A percentile compares a stretch with the other conserved stretches of the same genome.
phyloP scores from a whole-genome alignment of 2,329 filamentous ascomycete species.

The Cladosporium sp. region DNA sequence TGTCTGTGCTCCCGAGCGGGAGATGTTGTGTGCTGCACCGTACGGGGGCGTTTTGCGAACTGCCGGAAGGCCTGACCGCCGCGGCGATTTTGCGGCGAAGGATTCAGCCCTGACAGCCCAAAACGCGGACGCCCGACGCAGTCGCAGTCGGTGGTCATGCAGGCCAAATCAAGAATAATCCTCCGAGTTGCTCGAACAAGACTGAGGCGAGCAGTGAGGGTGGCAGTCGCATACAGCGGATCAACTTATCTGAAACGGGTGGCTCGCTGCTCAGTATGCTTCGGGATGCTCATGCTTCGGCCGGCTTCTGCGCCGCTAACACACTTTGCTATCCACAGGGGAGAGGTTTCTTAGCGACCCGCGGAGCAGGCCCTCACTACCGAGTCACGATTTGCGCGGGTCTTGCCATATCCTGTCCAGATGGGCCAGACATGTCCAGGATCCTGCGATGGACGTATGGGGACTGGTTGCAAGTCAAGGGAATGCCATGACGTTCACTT shows the following conservation, averaged over 20 bases:
- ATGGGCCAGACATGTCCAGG: not conserved
- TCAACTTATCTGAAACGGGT: conserved; percentile 11
- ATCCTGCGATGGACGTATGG: not conserved
- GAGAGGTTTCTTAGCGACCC: conserved; percentile 1
- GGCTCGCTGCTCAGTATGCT: conserved; percentile 11
- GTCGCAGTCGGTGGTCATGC: not conserved
- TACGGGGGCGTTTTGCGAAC: not conserved
- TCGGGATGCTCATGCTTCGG: conserved; percentile 9
- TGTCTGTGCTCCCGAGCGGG: not conserved
- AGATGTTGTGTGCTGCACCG: too few species aligned
- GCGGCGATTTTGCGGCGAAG: not conserved
- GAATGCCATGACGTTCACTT: not conserved
- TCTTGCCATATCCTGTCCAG: conserved; percentile 2
- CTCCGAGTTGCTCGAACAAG: not conserved
- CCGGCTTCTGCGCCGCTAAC: conserved; percentile 8
- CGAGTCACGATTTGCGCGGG: conserved; percentile 3
- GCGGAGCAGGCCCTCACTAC: conserved; percentile 8
- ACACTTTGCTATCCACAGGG: conserved; percentile 5
- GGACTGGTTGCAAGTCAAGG: too few species aligned
- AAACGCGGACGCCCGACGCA: not conserved
- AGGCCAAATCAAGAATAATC: conserved; percentile 4
- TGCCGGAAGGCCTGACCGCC: not conserved
- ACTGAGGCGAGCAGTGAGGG: not conserved
- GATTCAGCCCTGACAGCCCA: not conserved
- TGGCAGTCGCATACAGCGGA: not conserved